phyloP scores from a whole-genome alignment of 495 filamentous ascomycete genomes.

The Annulohypoxylon nitens region DNA sequence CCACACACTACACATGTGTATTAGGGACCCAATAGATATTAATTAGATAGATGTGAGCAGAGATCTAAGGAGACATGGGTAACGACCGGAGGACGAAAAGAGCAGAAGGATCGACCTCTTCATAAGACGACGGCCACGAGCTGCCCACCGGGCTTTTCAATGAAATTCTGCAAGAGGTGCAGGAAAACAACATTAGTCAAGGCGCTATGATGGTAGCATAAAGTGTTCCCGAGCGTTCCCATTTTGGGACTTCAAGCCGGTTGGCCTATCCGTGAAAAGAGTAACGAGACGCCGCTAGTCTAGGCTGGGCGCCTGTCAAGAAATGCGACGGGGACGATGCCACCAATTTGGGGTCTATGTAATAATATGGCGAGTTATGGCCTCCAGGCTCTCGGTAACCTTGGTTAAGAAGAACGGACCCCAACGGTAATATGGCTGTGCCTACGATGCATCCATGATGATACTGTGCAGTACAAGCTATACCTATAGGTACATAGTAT shows the following conservation, averaged over 20 bases:
- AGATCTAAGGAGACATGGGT: conserved; percentile 15
- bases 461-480: no score
- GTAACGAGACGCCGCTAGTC: conserved; percentile 32
- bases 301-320: conserved; percentile 38
- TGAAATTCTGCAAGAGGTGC: conserved; percentile 17
- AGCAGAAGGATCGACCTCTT: conserved; percentile 23
- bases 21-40: conserved; percentile 7
- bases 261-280: conserved; percentile 23
- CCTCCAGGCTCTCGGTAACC: conserved; percentile 9
- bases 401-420: conserved; percentile 24
- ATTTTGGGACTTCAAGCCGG: conserved; percentile 36
- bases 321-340: conserved; percentile 37
- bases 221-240: conserved; percentile 33
- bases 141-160: conserved; percentile 29
- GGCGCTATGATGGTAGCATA: conserved; percentile 19
- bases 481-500: no score
- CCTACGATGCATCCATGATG: not conserved
- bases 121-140: not conserved
- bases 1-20: no score
- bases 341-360: conserved; percentile 37
- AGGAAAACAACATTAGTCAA: conserved; percentile 17
- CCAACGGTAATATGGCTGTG: conserved; percentile 9
- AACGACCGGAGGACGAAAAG: conserved; percentile 13
- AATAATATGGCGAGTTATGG: conserved; percentile 36
- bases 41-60: conserved; percentile 20